Evolutionary conservation across 768 basidiomycete genomes (phyloP), one percentile per base, ranked within the genome.

Genomic region (Tephrocybe rancida): DNA sequence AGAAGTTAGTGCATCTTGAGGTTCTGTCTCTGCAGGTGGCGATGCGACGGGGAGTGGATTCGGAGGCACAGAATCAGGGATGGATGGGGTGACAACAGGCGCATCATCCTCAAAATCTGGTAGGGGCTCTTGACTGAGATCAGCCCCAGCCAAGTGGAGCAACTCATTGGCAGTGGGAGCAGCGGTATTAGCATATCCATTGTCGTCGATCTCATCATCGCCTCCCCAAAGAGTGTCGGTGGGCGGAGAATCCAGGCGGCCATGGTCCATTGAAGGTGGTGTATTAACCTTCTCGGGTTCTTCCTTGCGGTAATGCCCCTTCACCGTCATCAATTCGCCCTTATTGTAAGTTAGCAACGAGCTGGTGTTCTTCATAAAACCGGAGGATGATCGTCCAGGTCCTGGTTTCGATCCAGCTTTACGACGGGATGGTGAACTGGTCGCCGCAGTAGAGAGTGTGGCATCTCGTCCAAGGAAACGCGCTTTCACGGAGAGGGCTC

Each of bases 291-390:
- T 26, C 16, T 50, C 29, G 8, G 27, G 14, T 10, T 18, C 16
- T 32, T 56, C 54, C 29, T 48, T 58, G 26, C 54, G 50, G 53
- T 74, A 76, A 26, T 68, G 78, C 10, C 79, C 79, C 60, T 79
- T 83, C 52, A 83, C 66, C 4, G 75, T 79, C 57, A 78, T 80
- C 26, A 84, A 60, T 10, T 65, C 59, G 27, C 85, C 84, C 61
- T 82, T 86, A 7, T 76, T 67, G 18, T 72, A 75, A 5, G 78
- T 83, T 48, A 86, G 69, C 11, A 86, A 66, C 14, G 86, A 85
- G 52, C 78, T 83, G 26, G 70, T 74, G 43, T 67, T 75, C 50
- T 54, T 64, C 29, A 65, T 32, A 27, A 80, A 53, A 7, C 79
- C 77, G 22, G 69, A 59, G 11, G 84, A 82, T 3, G 79, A 78